Conservation (phyloP, 495 filamentous ascomycete genomes). For the Chaetomium cochliodes region DNA sequence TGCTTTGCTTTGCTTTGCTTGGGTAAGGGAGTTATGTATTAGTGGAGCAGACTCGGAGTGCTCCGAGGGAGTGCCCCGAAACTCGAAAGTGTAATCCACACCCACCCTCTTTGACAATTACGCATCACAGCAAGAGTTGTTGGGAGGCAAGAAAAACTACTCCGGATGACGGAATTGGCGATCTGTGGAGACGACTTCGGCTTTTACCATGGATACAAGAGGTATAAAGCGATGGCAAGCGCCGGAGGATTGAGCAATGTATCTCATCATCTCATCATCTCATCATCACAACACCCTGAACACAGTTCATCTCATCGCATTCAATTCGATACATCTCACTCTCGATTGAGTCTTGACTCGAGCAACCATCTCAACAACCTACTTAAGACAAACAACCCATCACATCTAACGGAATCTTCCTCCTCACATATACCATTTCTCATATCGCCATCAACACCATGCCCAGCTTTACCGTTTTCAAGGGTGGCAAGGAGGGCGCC, state of each 20-base stretch:
- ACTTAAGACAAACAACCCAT: not conserved
- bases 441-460: slow-evolving; percentile 2
- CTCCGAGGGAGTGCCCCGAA: not conserved
- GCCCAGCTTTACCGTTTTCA: slow-evolving; percentile 7
- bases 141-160: not conserved
- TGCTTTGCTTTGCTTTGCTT: too few species aligned
- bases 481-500: slow-evolving; percentile 1
- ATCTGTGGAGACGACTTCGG: not conserved
- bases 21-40: too few species aligned
- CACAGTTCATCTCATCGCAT: too few species aligned
- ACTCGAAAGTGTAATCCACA: not conserved
- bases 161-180: not conserved
- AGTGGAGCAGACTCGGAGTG: not conserved
- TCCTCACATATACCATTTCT: not conserved
- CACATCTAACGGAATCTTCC: not conserved
- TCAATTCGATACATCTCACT: not conserved
- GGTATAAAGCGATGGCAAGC: not conserved
- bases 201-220: not conserved
- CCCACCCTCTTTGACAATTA: not conserved
- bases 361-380: not conserved
- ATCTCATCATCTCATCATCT: not conserved
- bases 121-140: not conserved
- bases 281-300: too few species aligned
- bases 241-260: not conserved
- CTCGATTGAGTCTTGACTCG: not conserved